A percentile compares a stretch with the other conserved stretches of the same genome.
phyloP scores from a whole-genome alignment of 352 stramenopile genomes.

The Pythium oligandrum region DNA sequence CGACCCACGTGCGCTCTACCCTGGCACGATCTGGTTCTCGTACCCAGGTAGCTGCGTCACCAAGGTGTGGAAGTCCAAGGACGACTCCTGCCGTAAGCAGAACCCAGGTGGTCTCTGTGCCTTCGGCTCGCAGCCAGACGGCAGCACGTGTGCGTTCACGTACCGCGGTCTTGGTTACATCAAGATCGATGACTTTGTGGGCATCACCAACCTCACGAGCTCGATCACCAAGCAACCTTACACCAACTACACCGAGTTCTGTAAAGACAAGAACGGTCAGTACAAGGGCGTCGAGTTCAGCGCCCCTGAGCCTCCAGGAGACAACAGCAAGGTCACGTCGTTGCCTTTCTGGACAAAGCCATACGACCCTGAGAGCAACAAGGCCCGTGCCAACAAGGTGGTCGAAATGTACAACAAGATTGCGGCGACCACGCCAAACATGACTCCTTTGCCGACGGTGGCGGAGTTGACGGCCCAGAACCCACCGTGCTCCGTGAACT shows the following conservation, averaged over 20 bases:
- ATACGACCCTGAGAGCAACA: constrained; percentile 25
- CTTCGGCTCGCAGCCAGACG: constrained; percentile 11
- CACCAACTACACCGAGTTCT: constrained; percentile 53
- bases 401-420: constrained; percentile 38
- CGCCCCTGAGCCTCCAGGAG: constrained; percentile 3
- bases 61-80: constrained; percentile 35
- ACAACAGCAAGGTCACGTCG: constrained; percentile 15
- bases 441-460: constrained; percentile 35
- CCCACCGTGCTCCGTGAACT: constrained; percentile 51
- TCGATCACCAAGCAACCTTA: constrained; percentile 22
- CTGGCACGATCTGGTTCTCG: constrained; percentile 60
- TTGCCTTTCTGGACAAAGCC: constrained; percentile 58
- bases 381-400: constrained; percentile 25
- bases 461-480: constrained; percentile 28
- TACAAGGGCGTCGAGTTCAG: constrained; percentile 42
- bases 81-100: constrained; percentile 8
- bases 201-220: constrained; percentile 51
- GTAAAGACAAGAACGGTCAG: constrained; percentile 22
- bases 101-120: constrained; percentile 25
- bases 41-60: constrained; percentile 51
- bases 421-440: constrained; percentile 16
- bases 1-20: constrained; percentile 46
- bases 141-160: constrained; percentile 11
- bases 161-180: constrained; percentile 57
- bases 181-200: constrained; percentile 52